Conservation (phyloP, 768 basidiomycete species). For the Russula lepida region DNA sequence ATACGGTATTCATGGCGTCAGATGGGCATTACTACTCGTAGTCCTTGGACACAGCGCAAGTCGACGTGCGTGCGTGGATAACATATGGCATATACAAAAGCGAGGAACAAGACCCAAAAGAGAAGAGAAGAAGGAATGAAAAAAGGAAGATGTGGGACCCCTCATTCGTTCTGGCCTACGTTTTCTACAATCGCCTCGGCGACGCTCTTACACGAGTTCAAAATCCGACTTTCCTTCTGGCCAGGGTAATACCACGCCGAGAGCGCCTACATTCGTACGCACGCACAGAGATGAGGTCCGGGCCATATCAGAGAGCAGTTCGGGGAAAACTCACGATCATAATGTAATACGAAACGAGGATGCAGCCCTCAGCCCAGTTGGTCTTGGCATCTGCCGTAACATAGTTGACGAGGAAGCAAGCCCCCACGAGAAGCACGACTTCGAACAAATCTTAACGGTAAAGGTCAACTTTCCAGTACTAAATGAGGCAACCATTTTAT, state of each 20-base stretch:
- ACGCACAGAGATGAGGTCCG: not conserved
- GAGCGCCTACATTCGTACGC: slow-evolving; percentile 37
- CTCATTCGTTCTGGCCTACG: not conserved
- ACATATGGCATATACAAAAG: no score
- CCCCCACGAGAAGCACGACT: slow-evolving; percentile 52
- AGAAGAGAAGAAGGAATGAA: no score
- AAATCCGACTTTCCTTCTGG: slow-evolving; percentile 38
- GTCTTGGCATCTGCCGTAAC: slow-evolving; percentile 73
- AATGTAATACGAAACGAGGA: slow-evolving; percentile 57
- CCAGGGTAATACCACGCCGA: slow-evolving; percentile 62
- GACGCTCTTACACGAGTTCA: slow-evolving; percentile 38
- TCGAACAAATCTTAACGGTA: slow-evolving; percentile 51
- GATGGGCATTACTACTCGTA: no score
- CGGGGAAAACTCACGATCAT: slow-evolving; percentile 45
- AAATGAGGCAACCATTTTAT: slow-evolving; percentile 24
- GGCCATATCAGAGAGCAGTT: no score
- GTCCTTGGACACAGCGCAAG: no score
- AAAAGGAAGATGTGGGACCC: not conserved
- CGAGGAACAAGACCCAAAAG: no score
- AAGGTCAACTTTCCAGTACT: not conserved
- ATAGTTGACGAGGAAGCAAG: slow-evolving; percentile 73
- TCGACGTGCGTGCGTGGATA: no score
- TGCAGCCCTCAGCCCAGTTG: slow-evolving; percentile 67
- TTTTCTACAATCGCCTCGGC: slow-evolving; percentile 27
- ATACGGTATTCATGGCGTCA: no score